phyloP scores from a whole-genome alignment of 768 basidiomycete genomes.

The Paxillus involutus region DNA sequence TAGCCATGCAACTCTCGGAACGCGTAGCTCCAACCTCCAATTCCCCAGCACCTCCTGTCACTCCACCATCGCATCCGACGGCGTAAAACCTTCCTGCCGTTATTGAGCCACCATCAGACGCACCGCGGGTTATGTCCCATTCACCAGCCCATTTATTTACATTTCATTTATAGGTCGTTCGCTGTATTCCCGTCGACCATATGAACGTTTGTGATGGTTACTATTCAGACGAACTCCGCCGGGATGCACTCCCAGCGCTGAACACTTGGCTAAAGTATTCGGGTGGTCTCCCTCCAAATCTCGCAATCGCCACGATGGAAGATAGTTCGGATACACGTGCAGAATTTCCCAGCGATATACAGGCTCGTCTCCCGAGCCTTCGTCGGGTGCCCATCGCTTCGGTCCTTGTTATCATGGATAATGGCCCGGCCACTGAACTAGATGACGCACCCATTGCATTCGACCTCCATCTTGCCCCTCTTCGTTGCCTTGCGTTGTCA shows the following conservation, averaged over 20 bases:
- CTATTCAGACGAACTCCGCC: conserved; percentile 17
- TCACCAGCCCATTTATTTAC: too few species aligned
- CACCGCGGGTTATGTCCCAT: too few species aligned
- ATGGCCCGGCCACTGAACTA: conserved; percentile 8
- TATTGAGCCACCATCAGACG: too few species aligned
- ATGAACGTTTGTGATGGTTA: conserved; percentile 20
- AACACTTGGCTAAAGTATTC: conserved; percentile 22
- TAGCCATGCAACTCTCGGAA: too few species aligned
- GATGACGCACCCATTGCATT: conserved; percentile 10
- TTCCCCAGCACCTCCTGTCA: too few species aligned
- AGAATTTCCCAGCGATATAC: conserved; percentile 2
- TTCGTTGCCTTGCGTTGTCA: conserved; percentile 16
- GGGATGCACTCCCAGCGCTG: conserved; percentile 18
- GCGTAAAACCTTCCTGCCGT: too few species aligned
- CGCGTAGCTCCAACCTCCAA: too few species aligned
- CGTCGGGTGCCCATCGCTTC: conserved; percentile 12
- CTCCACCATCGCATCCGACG: too few species aligned
- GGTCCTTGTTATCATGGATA: conserved; percentile 19
- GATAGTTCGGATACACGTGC: conserved; percentile 12
- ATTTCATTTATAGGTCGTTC: too few species aligned
- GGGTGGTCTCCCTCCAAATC: conserved; percentile 19
- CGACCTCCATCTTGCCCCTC: conserved; percentile 13
- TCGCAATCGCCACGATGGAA: conserved; percentile 15
- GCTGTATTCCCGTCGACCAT: neutral
- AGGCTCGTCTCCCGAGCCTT: conserved; percentile 9